Percentiles rank a stretch among this genome's conserved stretches.
phyloP scores from a whole-genome alignment of 208 protist species.

The Herpetomonas samuelpessoai region DNA sequence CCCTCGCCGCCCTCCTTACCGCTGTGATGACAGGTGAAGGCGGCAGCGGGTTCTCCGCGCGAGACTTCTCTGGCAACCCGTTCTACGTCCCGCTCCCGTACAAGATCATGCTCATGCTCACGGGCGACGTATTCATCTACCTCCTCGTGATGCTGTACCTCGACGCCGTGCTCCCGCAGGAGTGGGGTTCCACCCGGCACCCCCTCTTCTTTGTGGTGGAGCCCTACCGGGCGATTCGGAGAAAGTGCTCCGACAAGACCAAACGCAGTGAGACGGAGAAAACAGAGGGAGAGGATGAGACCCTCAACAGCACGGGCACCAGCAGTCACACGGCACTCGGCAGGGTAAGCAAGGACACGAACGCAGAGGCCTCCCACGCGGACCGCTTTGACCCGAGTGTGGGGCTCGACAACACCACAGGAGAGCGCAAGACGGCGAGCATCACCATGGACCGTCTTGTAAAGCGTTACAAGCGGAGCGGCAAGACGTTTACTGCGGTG shows the following conservation, averaged over 20 bases:
- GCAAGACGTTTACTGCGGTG: slow-evolving; percentile 38
- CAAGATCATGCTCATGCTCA: slow-evolving; percentile 22
- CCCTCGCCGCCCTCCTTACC: slow-evolving; percentile 29
- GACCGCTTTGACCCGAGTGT: slow-evolving; percentile 16
- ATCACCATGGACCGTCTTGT: slow-evolving; percentile 12
- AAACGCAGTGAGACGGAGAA: neutral
- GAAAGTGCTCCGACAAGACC: slow-evolving; percentile 2
- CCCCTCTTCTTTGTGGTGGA: slow-evolving; percentile 29
- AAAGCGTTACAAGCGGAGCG: slow-evolving; percentile 9
- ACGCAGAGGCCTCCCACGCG: no score
- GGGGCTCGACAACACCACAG: slow-evolving; percentile 10
- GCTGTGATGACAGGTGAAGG: slow-evolving; percentile 27
- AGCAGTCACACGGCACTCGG: slow-evolving; percentile 6
- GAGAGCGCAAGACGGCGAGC: slow-evolving; percentile 7
- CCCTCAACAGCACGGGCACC: neutral
- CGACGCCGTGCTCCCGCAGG: slow-evolving; percentile 35
- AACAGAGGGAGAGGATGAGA: neutral
- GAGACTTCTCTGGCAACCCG: slow-evolving; percentile 18
- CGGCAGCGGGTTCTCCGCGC: slow-evolving; percentile 27
- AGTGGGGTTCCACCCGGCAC: slow-evolving; percentile 31
- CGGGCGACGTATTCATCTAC: slow-evolving; percentile 41
- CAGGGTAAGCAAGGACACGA: neutral
- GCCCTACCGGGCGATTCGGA: neutral
- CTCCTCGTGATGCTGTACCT: slow-evolving; percentile 47
- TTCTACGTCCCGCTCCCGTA: slow-evolving; percentile 21